Percentiles rank a stretch among this genome's conserved stretches.
Evolutionary conservation across 257 asterid genomes (phyloP).

Genomic region (Fraxinus quadrangulata): DNA sequence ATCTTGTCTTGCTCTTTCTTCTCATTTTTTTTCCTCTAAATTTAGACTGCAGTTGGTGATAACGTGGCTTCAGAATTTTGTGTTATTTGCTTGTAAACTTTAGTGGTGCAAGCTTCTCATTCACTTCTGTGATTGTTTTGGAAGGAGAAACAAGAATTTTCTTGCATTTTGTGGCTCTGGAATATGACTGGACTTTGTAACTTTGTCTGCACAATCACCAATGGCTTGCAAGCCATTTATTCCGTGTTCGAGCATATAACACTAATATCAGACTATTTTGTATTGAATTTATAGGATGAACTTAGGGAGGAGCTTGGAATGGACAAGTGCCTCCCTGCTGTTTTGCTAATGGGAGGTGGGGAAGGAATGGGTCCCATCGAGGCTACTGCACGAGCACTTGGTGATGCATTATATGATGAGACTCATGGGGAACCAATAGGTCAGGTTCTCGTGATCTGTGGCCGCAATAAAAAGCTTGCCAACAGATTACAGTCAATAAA

Average conservation of each 20-base stretch:
- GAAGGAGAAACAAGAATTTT: not conserved
- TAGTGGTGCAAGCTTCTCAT: not conserved
- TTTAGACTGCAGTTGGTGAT: not conserved
- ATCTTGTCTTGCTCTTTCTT: not conserved
- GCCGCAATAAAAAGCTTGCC: constrained; percentile 81
- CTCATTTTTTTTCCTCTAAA: not conserved
- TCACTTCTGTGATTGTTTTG: not conserved
- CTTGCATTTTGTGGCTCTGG: not conserved
- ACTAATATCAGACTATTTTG: not conserved
- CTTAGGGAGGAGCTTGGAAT: constrained; percentile 82
- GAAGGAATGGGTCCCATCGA: constrained; percentile 99
- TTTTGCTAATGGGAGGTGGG: constrained; percentile 96
- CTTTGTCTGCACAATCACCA: not conserved
- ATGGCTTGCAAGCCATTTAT: not conserved
- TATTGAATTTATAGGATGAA: constrained; percentile 49
- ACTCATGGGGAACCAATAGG: constrained; percentile 72
- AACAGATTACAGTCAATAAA: constrained; percentile 66
- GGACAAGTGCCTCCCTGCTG: constrained; percentile 90
- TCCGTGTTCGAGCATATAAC: not conserved
- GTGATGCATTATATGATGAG: constrained; percentile 76
- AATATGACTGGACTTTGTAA: not conserved
- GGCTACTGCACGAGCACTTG: constrained; percentile 93
- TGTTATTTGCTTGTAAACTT: not conserved
- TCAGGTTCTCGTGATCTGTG: constrained; percentile 89
- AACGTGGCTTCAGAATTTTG: not conserved